phyloP scores from a whole-genome alignment of 306 rosid species.

The Oxytropis ochrocephala region DNA sequence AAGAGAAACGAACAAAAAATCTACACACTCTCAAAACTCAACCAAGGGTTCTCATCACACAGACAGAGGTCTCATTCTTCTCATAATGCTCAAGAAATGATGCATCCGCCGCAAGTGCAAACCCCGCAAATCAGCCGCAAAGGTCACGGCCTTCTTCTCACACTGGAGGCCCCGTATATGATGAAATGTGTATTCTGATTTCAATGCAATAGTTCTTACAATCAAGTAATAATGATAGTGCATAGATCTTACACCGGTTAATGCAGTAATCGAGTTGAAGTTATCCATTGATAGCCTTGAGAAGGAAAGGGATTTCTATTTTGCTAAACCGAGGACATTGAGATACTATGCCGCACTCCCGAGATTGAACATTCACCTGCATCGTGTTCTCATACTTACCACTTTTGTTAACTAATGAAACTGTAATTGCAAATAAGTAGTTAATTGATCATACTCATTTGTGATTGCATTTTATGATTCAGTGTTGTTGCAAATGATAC shows the following conservation, averaged over 20 bases:
- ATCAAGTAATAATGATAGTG: background rate
- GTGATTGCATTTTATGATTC: no score
- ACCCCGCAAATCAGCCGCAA: conserved; percentile 44
- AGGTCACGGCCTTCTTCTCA: conserved; percentile 36
- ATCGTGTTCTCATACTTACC: background rate
- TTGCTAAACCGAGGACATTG: conserved; percentile 84
- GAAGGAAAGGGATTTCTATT: no score
- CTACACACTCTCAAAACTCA: conserved; percentile 57
- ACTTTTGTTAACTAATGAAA: background rate
- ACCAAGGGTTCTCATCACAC: conserved; percentile 50
- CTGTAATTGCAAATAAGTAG: background rate
- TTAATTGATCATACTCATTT: no score
- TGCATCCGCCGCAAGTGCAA: conserved; percentile 34
- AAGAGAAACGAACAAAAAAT: conserved; percentile 63
- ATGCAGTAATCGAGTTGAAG: conserved; percentile 77
- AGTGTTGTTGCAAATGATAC: no score
- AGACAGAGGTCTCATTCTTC: conserved; percentile 49
- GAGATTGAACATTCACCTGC: conserved; percentile 63
- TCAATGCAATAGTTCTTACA: no score
- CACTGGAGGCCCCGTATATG: conserved; percentile 48
- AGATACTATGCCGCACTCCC: conserved; percentile 81
- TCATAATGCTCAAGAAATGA: conserved; percentile 61
- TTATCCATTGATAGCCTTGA: conserved; percentile 85
- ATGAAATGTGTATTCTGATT: conserved; percentile 73
- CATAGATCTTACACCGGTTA: background rate